A percentile compares a stretch with the other conserved stretches of the same genome.
phyloP scores from a whole-genome alignment of 768 basidiomycete species.

The Kwoniella sp. region DNA sequence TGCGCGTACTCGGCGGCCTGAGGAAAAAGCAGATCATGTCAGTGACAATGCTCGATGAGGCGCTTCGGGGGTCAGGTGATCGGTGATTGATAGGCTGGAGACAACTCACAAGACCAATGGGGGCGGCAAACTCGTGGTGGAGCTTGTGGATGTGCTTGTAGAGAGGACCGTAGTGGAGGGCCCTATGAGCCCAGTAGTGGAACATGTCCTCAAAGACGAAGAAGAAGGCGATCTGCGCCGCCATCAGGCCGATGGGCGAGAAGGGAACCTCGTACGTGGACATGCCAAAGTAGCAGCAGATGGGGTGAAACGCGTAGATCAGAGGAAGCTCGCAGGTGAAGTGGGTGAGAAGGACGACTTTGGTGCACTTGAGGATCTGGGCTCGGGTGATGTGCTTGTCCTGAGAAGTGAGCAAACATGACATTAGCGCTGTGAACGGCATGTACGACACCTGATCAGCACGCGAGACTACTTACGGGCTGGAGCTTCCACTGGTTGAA shows the following conservation, averaged over 20 bases:
- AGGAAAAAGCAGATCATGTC: constrained; percentile 42
- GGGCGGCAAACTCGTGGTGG: constrained; percentile 95
- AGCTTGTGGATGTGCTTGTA: constrained; percentile 96
- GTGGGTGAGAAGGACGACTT: constrained; percentile 88
- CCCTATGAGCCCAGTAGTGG: constrained; percentile 93
- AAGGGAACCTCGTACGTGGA: constrained; percentile 90
- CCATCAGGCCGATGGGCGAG: constrained; percentile 70
- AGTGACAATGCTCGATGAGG: neutral
- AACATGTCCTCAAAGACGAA: constrained; percentile 95
- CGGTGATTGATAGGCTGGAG: neutral
- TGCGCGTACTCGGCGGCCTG: constrained; percentile 88
- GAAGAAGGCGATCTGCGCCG: constrained; percentile 79
- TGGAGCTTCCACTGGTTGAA: constrained; percentile 94
- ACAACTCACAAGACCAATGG: constrained; percentile 76
- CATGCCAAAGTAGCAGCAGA: constrained; percentile 87
- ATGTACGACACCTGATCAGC: too few relatives aligned
- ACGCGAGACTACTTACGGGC: constrained; percentile 58
- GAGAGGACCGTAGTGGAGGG: constrained; percentile 71
- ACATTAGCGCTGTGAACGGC: constrained; percentile 18
- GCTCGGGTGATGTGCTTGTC: constrained; percentile 72
- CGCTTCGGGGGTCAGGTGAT: too few relatives aligned
- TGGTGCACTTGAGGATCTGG: constrained; percentile 96
- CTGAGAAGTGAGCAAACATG: constrained; percentile 24
- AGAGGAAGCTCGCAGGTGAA: constrained; percentile 92
- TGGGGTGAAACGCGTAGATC: constrained; percentile 88